Evolutionary conservation across 2,329 filamentous ascomycete genomes (phyloP), one percentile per base, ranked within the genome.

Genomic region (Zalaria sp.): DNA sequence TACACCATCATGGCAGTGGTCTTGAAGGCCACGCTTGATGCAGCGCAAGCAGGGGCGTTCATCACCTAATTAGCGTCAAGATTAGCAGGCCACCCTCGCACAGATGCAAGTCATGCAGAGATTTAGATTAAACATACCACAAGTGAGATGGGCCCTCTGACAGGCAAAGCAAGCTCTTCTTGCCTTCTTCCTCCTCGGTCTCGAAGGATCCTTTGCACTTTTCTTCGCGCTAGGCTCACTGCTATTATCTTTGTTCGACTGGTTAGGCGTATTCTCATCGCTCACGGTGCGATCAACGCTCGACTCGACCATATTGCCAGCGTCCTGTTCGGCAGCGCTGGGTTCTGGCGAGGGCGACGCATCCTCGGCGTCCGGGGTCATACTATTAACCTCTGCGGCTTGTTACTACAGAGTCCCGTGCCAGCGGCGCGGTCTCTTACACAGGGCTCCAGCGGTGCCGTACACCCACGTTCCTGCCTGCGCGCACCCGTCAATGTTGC

Each of bases 131-230:
- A 36, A 79, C 88, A 75, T 83, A 96, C 91, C 89, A 69, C 91
- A 98, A 50, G 91, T 98, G 60, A 98, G 69, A 73, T 98, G 91
- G 48, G 91, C 91, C 63, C 89, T 75, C 67, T 98, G 91, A 64
- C 91, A 98, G 49, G 91, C 89, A 74, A 83, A 94, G 64, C 91
- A 98, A 44, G 91, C 91, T 61, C 91, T 75, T 52, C 89, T 77
- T 32, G 91, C 91, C 73, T 98, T 98, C 71, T 96, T 98, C 56
- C 91, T 77, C 52, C 88, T 74, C 11, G 91, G 89, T 46, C 91
- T 78, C 55, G 81, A 72, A 43, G 89, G 88, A 60, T 98, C 91
- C 63, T 96, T 96, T 43, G 87, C 77, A 56, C 75, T 75, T 35
- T 44, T 61, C 48, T 57, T 59, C 35, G 54, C 42, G 27, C 51